Base-by-base conservation (phyloP, 2,329 filamentous ascomycete species). In the Capronia epimyces region DNA sequence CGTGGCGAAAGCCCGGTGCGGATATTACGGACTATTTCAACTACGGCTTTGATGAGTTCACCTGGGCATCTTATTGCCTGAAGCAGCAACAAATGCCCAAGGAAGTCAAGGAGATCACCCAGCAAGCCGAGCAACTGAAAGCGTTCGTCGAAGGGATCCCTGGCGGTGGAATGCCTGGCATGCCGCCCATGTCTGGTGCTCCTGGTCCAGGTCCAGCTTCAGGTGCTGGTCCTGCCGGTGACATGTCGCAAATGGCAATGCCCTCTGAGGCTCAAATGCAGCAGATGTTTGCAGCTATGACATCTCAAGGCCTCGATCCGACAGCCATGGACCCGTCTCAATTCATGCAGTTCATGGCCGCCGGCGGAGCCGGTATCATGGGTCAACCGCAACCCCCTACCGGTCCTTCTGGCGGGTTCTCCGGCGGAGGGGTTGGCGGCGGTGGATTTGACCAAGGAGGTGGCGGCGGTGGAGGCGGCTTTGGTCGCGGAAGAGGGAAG, bases 1-100 rank as follows among this genome's bases (percentile, higher is more conserved):
- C 91, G 15, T 98, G 93, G 93, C 84, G 93, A 39, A 84, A 90
- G 58, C 93, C 93, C 0, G 93, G 93, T 41, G 90, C 91, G 9
- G 93, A 98, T 64, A 82, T 95, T 48, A 93, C 87, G 53, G 93
- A 98, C 76, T 82, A 84, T 72, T 75, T 84, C 63, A 84, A 82
- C 72, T 84, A 84, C 71, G 80, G 84, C 69, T 84, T 84, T 69
- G 81, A 84, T 69, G 80, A 84, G 71, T 74, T 76, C 66, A 80
- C 90, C 1, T 98, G 93, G 93, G 87, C 90, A 4, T 80, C 90
- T 47, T 98, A 98, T 67, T 89, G 90, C 25, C 76, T 89, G 53
- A 94, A 95, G 65, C 93, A 97, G 67, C 83, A 93, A 59, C 76
- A 75, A 20, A 77, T 96, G 63, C 81, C 86, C 15, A 81, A 81